Conservation (phyloP, 306 rosid species). For the Prunus campanulata region DNA sequence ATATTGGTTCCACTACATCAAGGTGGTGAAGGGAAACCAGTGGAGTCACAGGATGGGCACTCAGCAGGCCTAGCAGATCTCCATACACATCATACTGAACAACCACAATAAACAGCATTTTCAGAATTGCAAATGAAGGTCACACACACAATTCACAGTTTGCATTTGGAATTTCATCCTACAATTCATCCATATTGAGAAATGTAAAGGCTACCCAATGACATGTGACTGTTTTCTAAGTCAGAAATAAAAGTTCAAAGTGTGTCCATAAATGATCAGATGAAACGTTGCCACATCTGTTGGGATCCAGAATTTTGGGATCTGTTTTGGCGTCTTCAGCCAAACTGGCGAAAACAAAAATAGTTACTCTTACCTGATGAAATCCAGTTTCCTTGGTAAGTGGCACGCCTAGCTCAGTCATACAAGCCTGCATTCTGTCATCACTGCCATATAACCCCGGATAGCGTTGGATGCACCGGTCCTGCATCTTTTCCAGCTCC, state of each 20-base stretch:
- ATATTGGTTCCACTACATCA: slow-evolving; percentile 81
- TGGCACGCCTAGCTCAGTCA: slow-evolving; percentile 93
- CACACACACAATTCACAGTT: not conserved
- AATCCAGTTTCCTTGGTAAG: slow-evolving; percentile 83
- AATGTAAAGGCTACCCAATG: not conserved
- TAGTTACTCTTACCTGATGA: slow-evolving; percentile 63
- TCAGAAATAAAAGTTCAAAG: too few species aligned
- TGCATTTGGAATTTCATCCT: not conserved
- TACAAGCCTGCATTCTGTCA: slow-evolving; percentile 92
- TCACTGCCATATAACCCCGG: slow-evolving; percentile 89
- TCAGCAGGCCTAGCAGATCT: slow-evolving; percentile 68
- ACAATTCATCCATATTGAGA: not conserved
- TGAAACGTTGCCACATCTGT: not conserved
- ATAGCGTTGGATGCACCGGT: slow-evolving; percentile 73
- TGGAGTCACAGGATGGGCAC: slow-evolving; percentile 85
- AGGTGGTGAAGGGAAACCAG: slow-evolving; percentile 75
- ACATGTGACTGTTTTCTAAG: too few species aligned
- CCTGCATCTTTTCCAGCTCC: slow-evolving; percentile 82
- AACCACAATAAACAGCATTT: not conserved
- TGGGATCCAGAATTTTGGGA: not conserved
- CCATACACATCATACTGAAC: slow-evolving; percentile 95
- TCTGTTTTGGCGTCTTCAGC: not conserved
- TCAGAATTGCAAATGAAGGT: too few species aligned
- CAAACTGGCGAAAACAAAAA: not conserved
- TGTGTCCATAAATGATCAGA: not conserved